Percentiles rank a stretch among this genome's conserved stretches.
phyloP scores from a whole-genome alignment of 2,329 filamentous ascomycete genomes.

The Neoascochyta sp. region DNA sequence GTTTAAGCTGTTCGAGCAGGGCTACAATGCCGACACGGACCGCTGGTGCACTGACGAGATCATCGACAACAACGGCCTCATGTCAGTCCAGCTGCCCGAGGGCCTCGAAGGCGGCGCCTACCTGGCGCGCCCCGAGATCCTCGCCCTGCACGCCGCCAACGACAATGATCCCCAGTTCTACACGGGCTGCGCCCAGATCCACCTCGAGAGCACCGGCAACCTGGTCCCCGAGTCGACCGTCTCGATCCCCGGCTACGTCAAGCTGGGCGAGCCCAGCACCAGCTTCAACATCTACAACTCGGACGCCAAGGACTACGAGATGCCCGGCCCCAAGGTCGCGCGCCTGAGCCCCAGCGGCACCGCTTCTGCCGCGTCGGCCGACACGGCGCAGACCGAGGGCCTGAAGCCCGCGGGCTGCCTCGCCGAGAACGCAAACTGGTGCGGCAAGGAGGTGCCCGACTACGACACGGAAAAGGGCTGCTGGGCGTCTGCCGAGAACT shows the following conservation, averaged over 20 bases:
- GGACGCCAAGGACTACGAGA: conserved; percentile 41
- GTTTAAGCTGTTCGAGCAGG: conserved; percentile 75
- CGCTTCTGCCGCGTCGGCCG: conserved; percentile 6
- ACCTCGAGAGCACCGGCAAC: conserved; percentile 51
- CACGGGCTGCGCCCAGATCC: conserved; percentile 68
- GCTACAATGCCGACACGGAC: conserved; percentile 54
- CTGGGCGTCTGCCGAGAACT: conserved; percentile 48
- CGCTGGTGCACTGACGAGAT: conserved; percentile 71
- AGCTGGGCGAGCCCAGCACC: conserved; percentile 53
- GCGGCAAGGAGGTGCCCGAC: conserved; percentile 56
- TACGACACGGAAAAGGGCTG: conserved; percentile 58
- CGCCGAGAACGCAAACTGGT: conserved; percentile 70
- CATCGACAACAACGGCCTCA: conserved; percentile 59
- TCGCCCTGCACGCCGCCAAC: conserved; percentile 63
- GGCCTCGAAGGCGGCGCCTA: conserved; percentile 64
- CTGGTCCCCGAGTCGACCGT: conserved; percentile 53
- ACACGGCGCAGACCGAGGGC: conserved; percentile 45
- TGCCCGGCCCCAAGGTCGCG: conserved; percentile 59
- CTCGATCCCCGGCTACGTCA: conserved; percentile 64
- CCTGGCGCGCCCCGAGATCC: conserved; percentile 66
- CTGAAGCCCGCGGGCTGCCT: conserved; percentile 56
- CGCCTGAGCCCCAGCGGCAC: conserved; percentile 35
- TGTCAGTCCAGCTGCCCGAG: conserved; percentile 60
- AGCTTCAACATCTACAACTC: conserved; percentile 61
- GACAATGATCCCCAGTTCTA: conserved; percentile 64